Evolutionary conservation across 345 rosid species (phyloP).

Genomic region (Sapria himalayana): DNA sequence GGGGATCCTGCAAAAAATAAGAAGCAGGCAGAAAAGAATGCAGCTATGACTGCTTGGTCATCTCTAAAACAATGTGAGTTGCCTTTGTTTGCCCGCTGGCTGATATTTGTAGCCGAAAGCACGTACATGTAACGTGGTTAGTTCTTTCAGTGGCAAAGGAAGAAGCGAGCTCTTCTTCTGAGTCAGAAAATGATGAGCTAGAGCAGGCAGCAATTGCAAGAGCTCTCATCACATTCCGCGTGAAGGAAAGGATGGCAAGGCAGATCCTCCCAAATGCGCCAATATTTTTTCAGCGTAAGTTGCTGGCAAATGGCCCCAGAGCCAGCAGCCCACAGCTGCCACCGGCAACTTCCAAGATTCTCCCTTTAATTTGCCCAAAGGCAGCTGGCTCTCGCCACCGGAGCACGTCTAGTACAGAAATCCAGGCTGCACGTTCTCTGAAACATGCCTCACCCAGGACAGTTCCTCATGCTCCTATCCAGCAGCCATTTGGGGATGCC

Average conservation of each 20-base stretch:
- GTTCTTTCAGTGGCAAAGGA: conserved; percentile 74
- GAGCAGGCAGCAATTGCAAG: conserved; percentile 87
- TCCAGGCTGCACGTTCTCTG: conserved; percentile 9
- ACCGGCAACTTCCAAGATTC: conserved; percentile 58
- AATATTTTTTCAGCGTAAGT: conserved; percentile 55
- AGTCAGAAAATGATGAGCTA: conserved; percentile 70
- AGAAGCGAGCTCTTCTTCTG: conserved; percentile 54
- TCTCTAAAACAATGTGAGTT: conserved; percentile 75
- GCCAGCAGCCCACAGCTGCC: conserved; percentile 75
- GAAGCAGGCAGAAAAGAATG: conserved; percentile 98
- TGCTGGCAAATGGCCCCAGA: conserved; percentile 39
- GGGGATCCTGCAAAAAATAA: conserved; percentile 94
- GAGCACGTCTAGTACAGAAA: conserved; percentile 13
- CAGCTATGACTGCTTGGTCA: conserved; percentile 98
- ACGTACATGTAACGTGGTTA: neutral
- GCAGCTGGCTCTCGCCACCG: conserved; percentile 38
- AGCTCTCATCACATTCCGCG: conserved; percentile 46
- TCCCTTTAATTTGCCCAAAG: conserved; percentile 66
- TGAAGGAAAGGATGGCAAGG: conserved; percentile 58
- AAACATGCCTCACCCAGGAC: conserved; percentile 23
- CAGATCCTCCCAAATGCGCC: conserved; percentile 28
- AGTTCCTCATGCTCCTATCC: conserved; percentile 17
- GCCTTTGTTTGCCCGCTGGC: too few relatives aligned
- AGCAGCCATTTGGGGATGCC: conserved; percentile 12
- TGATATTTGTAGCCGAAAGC: neutral